Evolutionary conservation across 2,329 filamentous ascomycete species (phyloP).

Genomic region (Ophiostoma piceae): DNA sequence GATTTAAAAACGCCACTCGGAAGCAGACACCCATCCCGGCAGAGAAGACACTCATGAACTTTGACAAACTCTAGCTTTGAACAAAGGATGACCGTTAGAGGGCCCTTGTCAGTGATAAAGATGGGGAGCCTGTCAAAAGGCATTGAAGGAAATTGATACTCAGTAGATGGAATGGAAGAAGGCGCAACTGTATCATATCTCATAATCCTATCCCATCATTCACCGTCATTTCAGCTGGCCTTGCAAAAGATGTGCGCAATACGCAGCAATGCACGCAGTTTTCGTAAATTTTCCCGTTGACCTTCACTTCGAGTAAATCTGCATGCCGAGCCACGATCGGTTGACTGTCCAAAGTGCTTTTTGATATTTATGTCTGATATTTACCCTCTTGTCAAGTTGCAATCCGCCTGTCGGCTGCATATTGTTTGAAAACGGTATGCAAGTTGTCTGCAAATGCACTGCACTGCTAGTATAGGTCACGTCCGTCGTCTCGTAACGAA

Average conservation of each 20-base stretch:
- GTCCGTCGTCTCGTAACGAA: not conserved
- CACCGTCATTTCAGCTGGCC: conserved; percentile 10
- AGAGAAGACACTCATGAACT: not conserved
- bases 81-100: too few relatives aligned
- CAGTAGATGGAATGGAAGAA: not conserved
- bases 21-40: not conserved
- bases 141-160: not conserved
- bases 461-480: not conserved
- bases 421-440: not conserved
- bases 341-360: not conserved
- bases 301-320: not conserved
- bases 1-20: not conserved
- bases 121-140: too few relatives aligned
- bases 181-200: not conserved
- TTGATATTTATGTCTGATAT: not conserved
- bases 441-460: not conserved
- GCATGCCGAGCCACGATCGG: not conserved
- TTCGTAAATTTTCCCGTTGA: not conserved
- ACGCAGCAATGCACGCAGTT: not conserved
- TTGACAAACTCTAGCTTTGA: not conserved
- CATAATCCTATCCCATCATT: not conserved
- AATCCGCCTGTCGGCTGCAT: not conserved
- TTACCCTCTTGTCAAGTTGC: not conserved
- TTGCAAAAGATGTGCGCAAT: not conserved
- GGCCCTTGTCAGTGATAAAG: too few relatives aligned